These are phyloP conservation scores for Chlamydomonas applanata DNA, from an alignment of 139 green algal species.

Conservation along the genomic window DNA sequence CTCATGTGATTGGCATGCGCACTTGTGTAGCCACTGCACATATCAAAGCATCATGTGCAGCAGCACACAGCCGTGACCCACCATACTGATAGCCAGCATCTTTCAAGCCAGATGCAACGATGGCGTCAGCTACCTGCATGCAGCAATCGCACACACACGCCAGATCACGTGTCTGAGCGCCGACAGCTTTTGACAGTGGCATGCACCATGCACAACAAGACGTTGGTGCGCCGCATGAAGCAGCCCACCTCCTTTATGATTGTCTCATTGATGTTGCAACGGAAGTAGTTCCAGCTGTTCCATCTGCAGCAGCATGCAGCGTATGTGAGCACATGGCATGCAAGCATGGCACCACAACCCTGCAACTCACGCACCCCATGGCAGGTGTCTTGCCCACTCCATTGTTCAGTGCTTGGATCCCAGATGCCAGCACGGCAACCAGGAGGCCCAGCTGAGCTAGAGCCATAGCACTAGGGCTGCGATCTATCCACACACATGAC, in stretches of 20 bases:
- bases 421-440: neutral
- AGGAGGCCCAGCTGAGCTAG: neutral
- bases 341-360: neutral
- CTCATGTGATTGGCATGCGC: neutral
- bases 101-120: slow-evolving; percentile 34
- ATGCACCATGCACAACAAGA: too few relatives aligned
- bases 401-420: slow-evolving; percentile 20
- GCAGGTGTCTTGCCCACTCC: slow-evolving; percentile 36
- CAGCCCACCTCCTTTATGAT: slow-evolving; percentile 29
- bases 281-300: slow-evolving; percentile 42
- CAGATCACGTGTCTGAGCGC: too few relatives aligned
- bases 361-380: slow-evolving; percentile 34
- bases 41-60: too few relatives aligned
- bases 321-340: neutral
- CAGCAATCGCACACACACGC: too few relatives aligned
- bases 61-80: too few relatives aligned
- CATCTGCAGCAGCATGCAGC: slow-evolving; percentile 8
- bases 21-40: too few relatives aligned
- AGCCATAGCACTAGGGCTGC: too few relatives aligned
- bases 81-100: slow-evolving; percentile 39
- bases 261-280: slow-evolving; percentile 48
- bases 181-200: too few relatives aligned
- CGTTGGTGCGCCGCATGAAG: too few relatives aligned
- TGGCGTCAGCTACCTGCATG: slow-evolving; percentile 27
- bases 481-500: too few relatives aligned